Evolutionary conservation across 208 protist genomes (phyloP).

Genomic region (Leishmania amazonensis): DNA sequence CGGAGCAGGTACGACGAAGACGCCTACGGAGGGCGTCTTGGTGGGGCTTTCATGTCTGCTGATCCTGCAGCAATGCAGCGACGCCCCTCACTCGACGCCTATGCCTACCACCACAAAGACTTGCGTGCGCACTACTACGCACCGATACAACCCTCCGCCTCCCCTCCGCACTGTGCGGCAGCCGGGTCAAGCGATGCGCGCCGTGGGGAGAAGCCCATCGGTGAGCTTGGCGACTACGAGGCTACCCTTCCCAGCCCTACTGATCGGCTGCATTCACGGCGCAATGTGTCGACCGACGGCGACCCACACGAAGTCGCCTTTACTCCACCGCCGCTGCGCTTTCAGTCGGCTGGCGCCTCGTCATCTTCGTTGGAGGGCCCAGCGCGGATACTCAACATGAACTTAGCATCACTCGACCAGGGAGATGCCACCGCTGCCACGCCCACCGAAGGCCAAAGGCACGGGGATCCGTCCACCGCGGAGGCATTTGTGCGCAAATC

Average conservation of each 20-base stretch:
- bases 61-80: not conserved
- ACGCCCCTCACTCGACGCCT: not conserved
- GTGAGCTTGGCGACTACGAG: not conserved
- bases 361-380: constrained; percentile 1
- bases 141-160: not conserved
- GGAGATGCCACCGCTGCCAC: not conserved
- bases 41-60: not conserved
- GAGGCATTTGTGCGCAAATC: not conserved
- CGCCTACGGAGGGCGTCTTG: not conserved
- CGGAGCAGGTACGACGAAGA: not conserved
- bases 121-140: not conserved
- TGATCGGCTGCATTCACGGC: not conserved
- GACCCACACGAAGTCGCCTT: not conserved
- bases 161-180: not conserved
- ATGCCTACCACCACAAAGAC: not conserved
- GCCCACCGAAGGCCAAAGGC: not conserved
- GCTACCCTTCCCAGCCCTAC: not conserved
- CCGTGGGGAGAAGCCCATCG: not conserved
- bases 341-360: not conserved
- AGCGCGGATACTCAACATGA: constrained; percentile 14
- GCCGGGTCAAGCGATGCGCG: not conserved
- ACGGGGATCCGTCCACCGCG: not conserved
- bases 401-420: constrained; percentile 3
- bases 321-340: not conserved
- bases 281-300: not conserved